Percentiles rank a stretch among this genome's conserved stretches.
phyloP scores from a whole-genome alignment of 345 rosid species.

The Gossypium thurberi region DNA sequence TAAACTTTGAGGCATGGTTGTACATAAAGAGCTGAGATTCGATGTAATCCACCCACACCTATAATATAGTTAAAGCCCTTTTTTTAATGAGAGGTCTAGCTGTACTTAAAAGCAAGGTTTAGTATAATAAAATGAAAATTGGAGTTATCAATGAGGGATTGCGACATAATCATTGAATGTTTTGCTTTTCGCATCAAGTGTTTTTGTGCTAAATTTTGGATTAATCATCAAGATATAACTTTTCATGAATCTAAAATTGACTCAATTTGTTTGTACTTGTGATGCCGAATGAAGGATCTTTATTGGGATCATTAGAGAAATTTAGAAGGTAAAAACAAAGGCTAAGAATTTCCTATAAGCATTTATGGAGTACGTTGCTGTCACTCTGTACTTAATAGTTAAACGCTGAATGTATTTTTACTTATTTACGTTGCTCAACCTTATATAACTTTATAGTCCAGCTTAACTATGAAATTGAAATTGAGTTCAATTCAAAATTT shows the following conservation, averaged over 20 bases:
- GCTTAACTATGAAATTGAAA: background rate
- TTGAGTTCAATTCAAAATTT: background rate
- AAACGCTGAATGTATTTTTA: background rate
- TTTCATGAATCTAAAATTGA: background rate
- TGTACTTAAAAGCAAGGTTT: constrained; percentile 29
- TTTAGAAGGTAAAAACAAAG: background rate
- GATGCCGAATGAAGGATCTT: background rate
- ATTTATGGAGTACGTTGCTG: background rate
- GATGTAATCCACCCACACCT: constrained; percentile 30
- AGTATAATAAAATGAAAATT: constrained; percentile 15
- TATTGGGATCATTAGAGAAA: background rate
- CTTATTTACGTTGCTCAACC: background rate
- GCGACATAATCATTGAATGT: constrained; percentile 25
- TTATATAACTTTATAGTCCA: background rate
- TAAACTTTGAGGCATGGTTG: constrained; percentile 19
- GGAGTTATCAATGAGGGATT: constrained; percentile 6
- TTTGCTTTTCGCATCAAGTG: constrained; percentile 11
- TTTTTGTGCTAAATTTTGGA: constrained; percentile 8
- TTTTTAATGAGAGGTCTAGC: constrained; percentile 7
- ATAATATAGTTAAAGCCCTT: background rate
- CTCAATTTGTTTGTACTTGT: background rate
- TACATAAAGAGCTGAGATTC: constrained; percentile 24
- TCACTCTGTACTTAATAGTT: background rate
- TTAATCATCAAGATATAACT: background rate
- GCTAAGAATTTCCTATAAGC: background rate